Evolutionary conservation across 345 rosid genomes (phyloP).

Genomic region (Citrus australasica): DNA sequence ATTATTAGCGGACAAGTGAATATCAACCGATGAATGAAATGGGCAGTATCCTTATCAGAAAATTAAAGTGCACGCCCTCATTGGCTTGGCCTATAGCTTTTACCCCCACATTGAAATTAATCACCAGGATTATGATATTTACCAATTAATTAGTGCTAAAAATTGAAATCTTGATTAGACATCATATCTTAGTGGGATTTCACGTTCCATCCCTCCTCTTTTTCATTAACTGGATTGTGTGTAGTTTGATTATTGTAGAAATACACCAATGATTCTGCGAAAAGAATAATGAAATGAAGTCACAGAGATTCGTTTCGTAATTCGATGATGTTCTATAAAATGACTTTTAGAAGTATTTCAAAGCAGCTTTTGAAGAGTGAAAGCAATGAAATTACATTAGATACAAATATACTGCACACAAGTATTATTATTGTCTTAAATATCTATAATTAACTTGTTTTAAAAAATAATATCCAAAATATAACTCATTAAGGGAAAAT

Average conservation of each 20-base stretch:
- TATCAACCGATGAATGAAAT: neutral
- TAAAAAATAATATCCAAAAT: too few species aligned
- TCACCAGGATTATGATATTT: slow-evolving; percentile 25
- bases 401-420: too few species aligned
- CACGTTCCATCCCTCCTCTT: neutral
- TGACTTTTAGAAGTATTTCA: neutral
- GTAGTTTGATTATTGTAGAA: neutral
- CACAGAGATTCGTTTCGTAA: too few species aligned
- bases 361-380: neutral
- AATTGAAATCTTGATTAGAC: slow-evolving; percentile 19
- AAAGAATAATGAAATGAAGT: neutral
- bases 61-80: neutral
- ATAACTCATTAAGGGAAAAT: neutral
- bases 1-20: neutral
- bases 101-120: neutral
- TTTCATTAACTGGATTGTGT: neutral
- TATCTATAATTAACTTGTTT: too few species aligned
- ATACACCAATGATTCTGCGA: neutral
- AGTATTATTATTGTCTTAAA: too few species aligned
- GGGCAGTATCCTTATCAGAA: neutral
- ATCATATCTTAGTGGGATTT: slow-evolving; percentile 8
- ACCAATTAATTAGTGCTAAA: slow-evolving; percentile 19
- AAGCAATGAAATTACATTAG: neutral
- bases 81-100: neutral
- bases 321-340: too few species aligned